Conservation (phyloP, 345 rosid genomes). For the Hypericum androsaemum region DNA sequence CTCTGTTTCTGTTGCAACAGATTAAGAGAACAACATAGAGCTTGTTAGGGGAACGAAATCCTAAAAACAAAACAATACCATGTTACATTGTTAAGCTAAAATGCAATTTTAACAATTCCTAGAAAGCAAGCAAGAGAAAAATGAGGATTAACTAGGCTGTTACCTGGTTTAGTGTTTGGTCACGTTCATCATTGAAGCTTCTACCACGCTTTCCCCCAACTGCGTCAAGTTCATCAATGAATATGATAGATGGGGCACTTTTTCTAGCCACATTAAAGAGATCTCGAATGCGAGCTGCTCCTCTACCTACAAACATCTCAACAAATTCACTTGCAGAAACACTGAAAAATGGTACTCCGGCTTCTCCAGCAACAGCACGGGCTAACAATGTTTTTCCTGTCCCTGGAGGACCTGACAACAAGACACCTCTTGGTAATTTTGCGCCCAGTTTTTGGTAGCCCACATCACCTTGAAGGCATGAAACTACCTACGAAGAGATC, state of each 20-base stretch:
- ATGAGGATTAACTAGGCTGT: conserved; percentile 4
- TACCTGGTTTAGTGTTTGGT: conserved; percentile 92
- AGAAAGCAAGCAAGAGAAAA: too few species aligned
- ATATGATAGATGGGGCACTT: conserved; percentile 77
- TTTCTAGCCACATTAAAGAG: conserved; percentile 74
- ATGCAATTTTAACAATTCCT: too few species aligned
- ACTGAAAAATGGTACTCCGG: conserved; percentile 87
- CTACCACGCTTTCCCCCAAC: conserved; percentile 98
- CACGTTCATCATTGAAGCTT: conserved; percentile 95
- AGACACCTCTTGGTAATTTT: conserved; percentile 77
- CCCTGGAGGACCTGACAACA: conserved; percentile 95
- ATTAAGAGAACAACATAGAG: too few species aligned
- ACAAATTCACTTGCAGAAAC: conserved; percentile 97
- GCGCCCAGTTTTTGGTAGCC: conserved; percentile 82
- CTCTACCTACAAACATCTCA: conserved; percentile 96
- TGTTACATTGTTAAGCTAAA: too few species aligned
- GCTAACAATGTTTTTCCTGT: conserved; percentile 94
- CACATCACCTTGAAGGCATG: conserved; percentile 88
- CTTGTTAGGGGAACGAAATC: too few species aligned
- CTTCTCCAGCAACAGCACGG: conserved; percentile 96
- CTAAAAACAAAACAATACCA: too few species aligned
- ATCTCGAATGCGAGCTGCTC: conserved; percentile 92
- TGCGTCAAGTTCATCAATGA: conserved; percentile 94
- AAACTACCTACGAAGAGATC: conserved; percentile 58
- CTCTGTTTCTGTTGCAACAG: too few species aligned